Evolutionary conservation across 2,329 filamentous ascomycete species (phyloP).

Genomic region (Colletotrichum orbiculare): DNA sequence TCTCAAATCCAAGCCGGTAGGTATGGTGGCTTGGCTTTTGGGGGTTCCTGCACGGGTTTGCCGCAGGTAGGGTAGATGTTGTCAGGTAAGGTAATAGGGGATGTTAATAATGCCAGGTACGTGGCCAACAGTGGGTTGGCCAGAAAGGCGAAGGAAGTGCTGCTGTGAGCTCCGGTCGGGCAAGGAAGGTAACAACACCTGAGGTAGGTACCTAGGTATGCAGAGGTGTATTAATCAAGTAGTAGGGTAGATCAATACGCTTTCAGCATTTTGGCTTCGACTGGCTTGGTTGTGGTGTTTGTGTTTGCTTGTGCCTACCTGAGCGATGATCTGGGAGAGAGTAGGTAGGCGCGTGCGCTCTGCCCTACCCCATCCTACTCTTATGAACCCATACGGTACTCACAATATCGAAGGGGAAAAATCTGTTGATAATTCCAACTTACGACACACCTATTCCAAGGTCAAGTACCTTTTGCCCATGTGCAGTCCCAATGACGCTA

Average conservation of each 20-base stretch:
- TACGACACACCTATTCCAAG: constrained; percentile 16
- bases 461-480: constrained; percentile 10
- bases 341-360: no score
- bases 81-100: constrained; percentile 1
- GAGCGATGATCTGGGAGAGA: no score
- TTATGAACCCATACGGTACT: not conserved
- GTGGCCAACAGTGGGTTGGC: no score
- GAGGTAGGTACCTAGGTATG: no score
- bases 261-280: no score
- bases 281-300: no score
- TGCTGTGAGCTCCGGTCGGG: no score
- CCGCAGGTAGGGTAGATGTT: not conserved
- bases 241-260: no score
- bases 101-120: not conserved
- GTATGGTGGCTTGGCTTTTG: constrained; percentile 3
- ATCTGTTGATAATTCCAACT: constrained; percentile 1
- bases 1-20: constrained; percentile 23
- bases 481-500: constrained; percentile 31
- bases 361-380: not conserved
- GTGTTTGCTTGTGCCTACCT: no score
- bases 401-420: not conserved
- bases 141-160: no score
- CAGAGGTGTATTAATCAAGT: no score
- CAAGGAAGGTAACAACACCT: no score
- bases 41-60: not conserved